Percentiles rank a stretch among this genome's conserved stretches.
Evolutionary conservation across 2,329 filamentous ascomycete species (phyloP).

Genomic region (Colletotrichum sp.): DNA sequence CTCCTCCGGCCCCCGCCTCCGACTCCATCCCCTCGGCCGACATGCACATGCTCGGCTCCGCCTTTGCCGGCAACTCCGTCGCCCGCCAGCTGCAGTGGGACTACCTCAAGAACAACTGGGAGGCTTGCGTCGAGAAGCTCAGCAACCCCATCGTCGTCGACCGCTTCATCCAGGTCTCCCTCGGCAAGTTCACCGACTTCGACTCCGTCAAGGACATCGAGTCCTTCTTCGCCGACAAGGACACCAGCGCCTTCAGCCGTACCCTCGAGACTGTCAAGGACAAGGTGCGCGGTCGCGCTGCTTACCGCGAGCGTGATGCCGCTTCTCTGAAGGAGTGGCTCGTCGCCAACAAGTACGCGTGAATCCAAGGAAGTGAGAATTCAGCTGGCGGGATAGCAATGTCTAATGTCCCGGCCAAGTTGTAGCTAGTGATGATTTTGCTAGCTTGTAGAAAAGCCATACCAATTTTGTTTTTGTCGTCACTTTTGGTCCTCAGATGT

Average conservation of each 20-base stretch:
- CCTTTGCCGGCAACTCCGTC: slow-evolving; percentile 74
- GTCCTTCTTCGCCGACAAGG: slow-evolving; percentile 84
- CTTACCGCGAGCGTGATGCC: slow-evolving; percentile 81
- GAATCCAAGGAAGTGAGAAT: neutral
- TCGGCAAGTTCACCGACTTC: slow-evolving; percentile 79
- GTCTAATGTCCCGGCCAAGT: neutral
- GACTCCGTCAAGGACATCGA: slow-evolving; percentile 77
- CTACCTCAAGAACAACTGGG: slow-evolving; percentile 86
- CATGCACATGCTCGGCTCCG: slow-evolving; percentile 80
- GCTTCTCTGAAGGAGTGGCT: slow-evolving; percentile 81
- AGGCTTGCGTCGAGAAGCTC: slow-evolving; percentile 72
- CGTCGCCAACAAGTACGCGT: slow-evolving; percentile 47
- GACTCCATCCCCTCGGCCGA: slow-evolving; percentile 83
- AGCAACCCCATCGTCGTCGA: slow-evolving; percentile 88
- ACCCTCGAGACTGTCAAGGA: slow-evolving; percentile 86
- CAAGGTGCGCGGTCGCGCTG: slow-evolving; percentile 81
- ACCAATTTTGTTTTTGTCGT: neutral
- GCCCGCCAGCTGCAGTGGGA: slow-evolving; percentile 82
- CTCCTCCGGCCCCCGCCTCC: slow-evolving; percentile 51
- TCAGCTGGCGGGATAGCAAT: neutral
- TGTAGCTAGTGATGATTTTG: neutral
- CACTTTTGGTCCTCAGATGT: neutral
- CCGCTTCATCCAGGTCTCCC: slow-evolving; percentile 79
- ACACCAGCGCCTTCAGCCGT: slow-evolving; percentile 85
- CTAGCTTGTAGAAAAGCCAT: neutral